Evolutionary conservation across 805 yeast species (phyloP).

Genomic region (Geotrichum ghanense): DNA sequence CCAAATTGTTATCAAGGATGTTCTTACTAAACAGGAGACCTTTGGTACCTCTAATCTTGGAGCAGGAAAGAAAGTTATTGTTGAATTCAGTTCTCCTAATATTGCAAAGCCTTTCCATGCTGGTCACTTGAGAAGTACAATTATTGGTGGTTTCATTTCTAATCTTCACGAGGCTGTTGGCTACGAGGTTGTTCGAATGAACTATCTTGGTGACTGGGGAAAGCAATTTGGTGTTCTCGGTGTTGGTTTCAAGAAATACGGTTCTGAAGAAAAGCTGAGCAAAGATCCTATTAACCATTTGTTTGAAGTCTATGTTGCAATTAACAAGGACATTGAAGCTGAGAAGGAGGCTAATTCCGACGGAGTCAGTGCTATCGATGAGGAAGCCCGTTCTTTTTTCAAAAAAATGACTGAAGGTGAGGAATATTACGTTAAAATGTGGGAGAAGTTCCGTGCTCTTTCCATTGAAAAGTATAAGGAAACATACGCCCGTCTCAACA

Average conservation of each 20-base stretch:
- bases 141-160: constrained; percentile 90
- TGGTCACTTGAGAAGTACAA: constrained; percentile 95
- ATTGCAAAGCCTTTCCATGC: constrained; percentile 99
- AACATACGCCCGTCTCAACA: constrained; percentile 88
- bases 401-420: constrained; percentile 92
- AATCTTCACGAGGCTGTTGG: constrained; percentile 86
- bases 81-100: constrained; percentile 96
- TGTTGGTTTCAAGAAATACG: constrained; percentile 80
- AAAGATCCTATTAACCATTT: constrained; percentile 86
- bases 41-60: constrained; percentile 76
- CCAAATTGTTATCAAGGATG: constrained; percentile 58
- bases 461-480: constrained; percentile 76
- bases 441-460: constrained; percentile 85
- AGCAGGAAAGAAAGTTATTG: constrained; percentile 51
- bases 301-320: constrained; percentile 83
- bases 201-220: constrained; percentile 99
- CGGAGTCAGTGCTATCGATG: constrained; percentile 46
- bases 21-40: constrained; percentile 42
- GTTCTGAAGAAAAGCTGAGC: constrained; percentile 58
- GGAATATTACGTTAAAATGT: constrained; percentile 57
- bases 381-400: constrained; percentile 79
- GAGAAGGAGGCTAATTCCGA: constrained; percentile 53
- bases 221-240: constrained; percentile 96
- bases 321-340: constrained; percentile 63
- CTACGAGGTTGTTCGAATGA: constrained; percentile 85